phyloP scores from a whole-genome alignment of 202 grass and related monocot genomes.

The Digitaria exilis region DNA sequence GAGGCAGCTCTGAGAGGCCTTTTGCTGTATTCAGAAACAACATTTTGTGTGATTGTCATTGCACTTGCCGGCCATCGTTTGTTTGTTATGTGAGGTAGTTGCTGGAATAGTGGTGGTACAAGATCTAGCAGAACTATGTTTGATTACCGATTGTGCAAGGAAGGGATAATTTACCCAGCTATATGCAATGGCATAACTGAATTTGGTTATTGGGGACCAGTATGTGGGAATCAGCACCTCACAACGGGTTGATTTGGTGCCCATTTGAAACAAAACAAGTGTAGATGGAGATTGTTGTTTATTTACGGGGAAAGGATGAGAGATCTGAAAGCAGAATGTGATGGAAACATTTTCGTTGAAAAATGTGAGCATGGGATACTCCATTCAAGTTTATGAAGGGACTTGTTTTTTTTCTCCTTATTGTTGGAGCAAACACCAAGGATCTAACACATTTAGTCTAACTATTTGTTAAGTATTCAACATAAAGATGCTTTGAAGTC shows the following conservation, averaged over 20 bases:
- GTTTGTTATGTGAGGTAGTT: constrained; percentile 1
- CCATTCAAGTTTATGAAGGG: constrained; percentile 6
- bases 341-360: constrained; percentile 20
- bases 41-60: not conserved
- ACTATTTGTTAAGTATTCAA: not conserved
- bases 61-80: not conserved
- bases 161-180: constrained; percentile 16
- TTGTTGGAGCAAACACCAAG: constrained; percentile 15
- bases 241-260: constrained; percentile 7
- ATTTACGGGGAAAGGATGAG: constrained; percentile 10
- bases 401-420: not conserved
- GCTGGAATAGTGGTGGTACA: constrained; percentile 10
- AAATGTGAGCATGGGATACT: not conserved
- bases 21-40: constrained; percentile 25
- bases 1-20: constrained; percentile 24
- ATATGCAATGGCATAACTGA: constrained; percentile 7
- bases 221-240: not conserved
- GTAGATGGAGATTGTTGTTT: constrained; percentile 9
- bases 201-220: not conserved
- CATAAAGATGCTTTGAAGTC: not conserved
- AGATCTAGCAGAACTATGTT: constrained; percentile 8
- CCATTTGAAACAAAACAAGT: constrained; percentile 9
- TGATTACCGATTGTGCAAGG: constrained; percentile 21
- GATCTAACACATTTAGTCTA: not conserved
- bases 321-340: not conserved